Evolutionary conservation across 805 yeast genomes (phyloP), one percentile per base, ranked within the genome.

Genomic region (Nakazawaea siamensis): DNA sequence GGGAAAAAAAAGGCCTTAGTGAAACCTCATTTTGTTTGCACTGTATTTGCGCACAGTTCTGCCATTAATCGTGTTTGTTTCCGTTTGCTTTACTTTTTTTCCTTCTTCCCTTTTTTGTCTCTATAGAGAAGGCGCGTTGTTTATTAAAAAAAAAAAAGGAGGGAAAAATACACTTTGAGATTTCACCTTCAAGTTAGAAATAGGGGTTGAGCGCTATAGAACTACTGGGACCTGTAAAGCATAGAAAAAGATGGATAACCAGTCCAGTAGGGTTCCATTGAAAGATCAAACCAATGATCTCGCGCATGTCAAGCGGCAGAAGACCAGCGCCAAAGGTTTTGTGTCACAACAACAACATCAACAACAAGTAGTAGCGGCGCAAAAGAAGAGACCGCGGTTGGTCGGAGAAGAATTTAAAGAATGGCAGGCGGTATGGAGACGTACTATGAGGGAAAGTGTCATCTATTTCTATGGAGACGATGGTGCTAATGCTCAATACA

Each of bases 351-450:
- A 12, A 19, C 38, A 17, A 13, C 30, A 24, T 26, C 34, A 33
- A 29, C 41, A 35, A 27, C 37, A 19, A 29, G 38, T 33, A 20
- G 14, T 34, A 28, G 37, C 17, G 29, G 33, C 24, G 25, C 44
- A 13, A 33, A 24, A 29, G 28, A 39, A 13, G 24, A 32, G 44
- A 23, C 46, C 43, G 21, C 45, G 52, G 20, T 49, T 54, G 52
- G 54, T 53, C 5, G 59, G 59, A 18, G 51, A 45, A 15, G 76
- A 70, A 36, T 50, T 76, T 33, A 56, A 54, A 34, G 64, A 63
- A 41, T 76, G 84, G 84, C 79, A 73, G 46, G 59, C 56, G 23
- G 66, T 68, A 32, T 76, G 84, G 84, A 57, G 71, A 29, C 62
- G 62, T 36, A 73, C 75, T 37, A 68, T 76, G 73, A 66, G 62